Evolutionary conservation across 1,139 yeast genomes (phyloP).

Genomic region (Debaryomyces psychrophilus): DNA sequence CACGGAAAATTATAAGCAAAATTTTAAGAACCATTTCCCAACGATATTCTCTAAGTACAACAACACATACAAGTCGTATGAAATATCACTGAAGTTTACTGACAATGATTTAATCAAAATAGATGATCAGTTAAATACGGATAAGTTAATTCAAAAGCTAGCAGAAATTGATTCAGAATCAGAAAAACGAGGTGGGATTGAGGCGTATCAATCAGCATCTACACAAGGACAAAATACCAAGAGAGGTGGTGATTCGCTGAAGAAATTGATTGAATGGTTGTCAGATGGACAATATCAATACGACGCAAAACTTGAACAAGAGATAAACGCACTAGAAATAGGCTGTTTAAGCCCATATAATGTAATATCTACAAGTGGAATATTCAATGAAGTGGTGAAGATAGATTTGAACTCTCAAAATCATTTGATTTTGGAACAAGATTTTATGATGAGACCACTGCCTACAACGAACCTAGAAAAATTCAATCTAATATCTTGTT

Average conservation of each 20-base stretch:
- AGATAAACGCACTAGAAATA: slow-evolving; percentile 65
- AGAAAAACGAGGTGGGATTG: slow-evolving; percentile 65
- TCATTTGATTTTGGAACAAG: slow-evolving; percentile 70
- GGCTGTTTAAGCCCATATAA: slow-evolving; percentile 78
- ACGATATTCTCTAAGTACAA: slow-evolving; percentile 8
- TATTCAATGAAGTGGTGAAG: slow-evolving; percentile 53
- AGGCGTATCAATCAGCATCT: slow-evolving; percentile 84
- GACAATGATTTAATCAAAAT: slow-evolving; percentile 24
- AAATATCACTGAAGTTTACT: slow-evolving; percentile 13
- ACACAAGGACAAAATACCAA: slow-evolving; percentile 74
- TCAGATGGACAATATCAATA: slow-evolving; percentile 19
- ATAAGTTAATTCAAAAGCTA: slow-evolving; percentile 29
- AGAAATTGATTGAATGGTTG: slow-evolving; percentile 71
- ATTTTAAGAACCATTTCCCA: slow-evolving; percentile 13
- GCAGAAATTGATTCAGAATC: slow-evolving; percentile 66
- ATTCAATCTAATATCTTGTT: slow-evolving; percentile 75
- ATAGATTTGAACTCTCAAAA: slow-evolving; percentile 86
- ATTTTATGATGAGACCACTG: slow-evolving; percentile 77
- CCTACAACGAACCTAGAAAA: slow-evolving; percentile 49
- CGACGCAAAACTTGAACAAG: slow-evolving; percentile 14
- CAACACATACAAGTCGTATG: slow-evolving; percentile 11
- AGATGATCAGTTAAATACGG: slow-evolving; percentile 20
- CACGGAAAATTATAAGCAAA: slow-evolving; percentile 28
- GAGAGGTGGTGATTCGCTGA: slow-evolving; percentile 92
- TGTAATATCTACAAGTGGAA: slow-evolving; percentile 59